Base-by-base conservation (phyloP, 2,329 filamentous ascomycete genomes). In the Mycosphaerella sp. region DNA sequence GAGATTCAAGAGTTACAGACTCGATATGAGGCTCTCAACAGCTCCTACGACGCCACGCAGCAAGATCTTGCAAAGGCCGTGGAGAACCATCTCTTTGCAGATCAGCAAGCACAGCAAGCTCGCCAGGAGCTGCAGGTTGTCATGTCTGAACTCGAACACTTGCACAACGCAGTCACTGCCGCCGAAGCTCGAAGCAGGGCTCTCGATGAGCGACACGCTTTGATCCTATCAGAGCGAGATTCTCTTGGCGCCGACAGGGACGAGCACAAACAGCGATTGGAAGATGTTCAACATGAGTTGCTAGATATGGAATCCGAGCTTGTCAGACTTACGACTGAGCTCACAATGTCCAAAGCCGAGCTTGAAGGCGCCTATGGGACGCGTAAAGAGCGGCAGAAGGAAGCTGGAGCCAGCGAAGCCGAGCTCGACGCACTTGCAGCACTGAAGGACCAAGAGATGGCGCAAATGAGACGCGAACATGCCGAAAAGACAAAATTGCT, bases 321-420 rank as follows among this genome's bases (percentile, higher is more conserved):
- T 44, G 81, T 85, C 3, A 75, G 80, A 46, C 73, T 85, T 5
- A 82, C 82, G 32, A 87, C 84, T 2, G 84, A 97, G 73, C 79
- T 97, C 37, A 94, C 91, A n/a, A 85, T 97, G 59, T 89, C 87
- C 21, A 81, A 83, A 64, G 88, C 90, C 47, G 91, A 97, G 68
- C 86, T 97, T 21, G 93, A 95, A 62, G 89, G 89, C 56, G 94
- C 95, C 65, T 96, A 97, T 66, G 93, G 93, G 36, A 80, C 77
- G n/a, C 76, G 84, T 45, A 79, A 81, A 8, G 76, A 87, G 65
- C 79, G 84, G 28, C 82, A 82, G 10, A 83, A 81, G n/a, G 81
- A 85, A 64, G 78, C 75, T 49, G 79, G 85, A 62, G 73, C 84
- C 18, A 79, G 82, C 52, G 77, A 80, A 57, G 66, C 66, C 14